Evolutionary conservation across 2,329 filamentous ascomycete species (phyloP).

Genomic region (Dactylellina drechsleri): DNA sequence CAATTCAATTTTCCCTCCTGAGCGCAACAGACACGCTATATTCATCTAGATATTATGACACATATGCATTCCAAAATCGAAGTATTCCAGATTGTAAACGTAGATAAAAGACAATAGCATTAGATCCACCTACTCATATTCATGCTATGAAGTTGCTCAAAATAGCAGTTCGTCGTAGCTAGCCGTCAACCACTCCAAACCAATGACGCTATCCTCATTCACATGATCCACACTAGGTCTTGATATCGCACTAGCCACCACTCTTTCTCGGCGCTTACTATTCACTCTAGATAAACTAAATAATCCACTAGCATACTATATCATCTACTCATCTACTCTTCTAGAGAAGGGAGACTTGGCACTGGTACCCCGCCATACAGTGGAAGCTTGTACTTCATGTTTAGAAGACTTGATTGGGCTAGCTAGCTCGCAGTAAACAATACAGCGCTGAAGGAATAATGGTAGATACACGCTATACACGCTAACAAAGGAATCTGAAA

Average conservation of each 20-base stretch:
- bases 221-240: slow-evolving; percentile 9
- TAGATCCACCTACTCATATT: no score
- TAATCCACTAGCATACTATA: no score
- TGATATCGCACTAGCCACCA: slow-evolving; percentile 15
- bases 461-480: slow-evolving; percentile 11
- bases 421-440: not conserved
- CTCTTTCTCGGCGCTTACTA: not conserved
- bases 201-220: slow-evolving; percentile 8
- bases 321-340: not conserved
- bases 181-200: not conserved
- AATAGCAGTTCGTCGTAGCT: no score
- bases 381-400: not conserved
- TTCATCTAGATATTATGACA: no score
- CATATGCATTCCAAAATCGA: no score
- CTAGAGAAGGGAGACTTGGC: not conserved
- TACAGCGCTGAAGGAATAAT: slow-evolving; percentile 5
- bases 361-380: not conserved
- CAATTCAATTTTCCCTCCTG: no score
- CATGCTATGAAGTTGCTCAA: no score
- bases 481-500: not conserved
- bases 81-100: no score
- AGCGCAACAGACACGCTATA: no score
- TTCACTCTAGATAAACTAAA: not conserved
- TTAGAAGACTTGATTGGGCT: slow-evolving; percentile 15
- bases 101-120: no score